These are phyloP conservation scores for Rosa persica DNA, from an alignment of 306 rosid genomes.

Conservation along the genomic window DNA sequence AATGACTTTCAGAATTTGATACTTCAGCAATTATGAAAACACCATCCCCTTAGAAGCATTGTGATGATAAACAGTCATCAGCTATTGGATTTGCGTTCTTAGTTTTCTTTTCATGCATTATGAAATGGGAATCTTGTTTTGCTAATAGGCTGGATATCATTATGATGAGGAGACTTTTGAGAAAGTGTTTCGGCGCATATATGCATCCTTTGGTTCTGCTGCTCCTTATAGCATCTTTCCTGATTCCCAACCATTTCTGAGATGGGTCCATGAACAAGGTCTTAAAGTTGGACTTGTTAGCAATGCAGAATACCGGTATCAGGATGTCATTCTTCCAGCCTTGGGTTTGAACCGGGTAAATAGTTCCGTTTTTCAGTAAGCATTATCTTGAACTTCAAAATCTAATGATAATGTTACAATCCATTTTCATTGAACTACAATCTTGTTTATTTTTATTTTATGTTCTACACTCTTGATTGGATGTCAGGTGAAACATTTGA, in stretches of 20 bases:
- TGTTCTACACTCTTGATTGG: neutral
- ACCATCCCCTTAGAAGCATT: neutral
- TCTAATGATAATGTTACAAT: neutral
- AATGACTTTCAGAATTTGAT: neutral
- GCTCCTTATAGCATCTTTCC: constrained; percentile 84
- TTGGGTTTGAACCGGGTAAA: constrained; percentile 69
- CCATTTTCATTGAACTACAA: neutral
- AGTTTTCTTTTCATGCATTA: neutral
- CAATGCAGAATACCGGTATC: constrained; percentile 83
- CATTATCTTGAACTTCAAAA: neutral
- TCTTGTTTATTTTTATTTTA: neutral
- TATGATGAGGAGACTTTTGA: constrained; percentile 97
- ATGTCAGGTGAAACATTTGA: neutral
- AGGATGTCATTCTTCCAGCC: constrained; percentile 90
- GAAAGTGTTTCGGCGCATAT: constrained; percentile 87
- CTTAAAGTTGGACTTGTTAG: constrained; percentile 82
- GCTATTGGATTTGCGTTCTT: neutral
- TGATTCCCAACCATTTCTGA: constrained; percentile 85
- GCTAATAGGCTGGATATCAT: constrained; percentile 83
- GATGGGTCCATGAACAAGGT: constrained; percentile 81
- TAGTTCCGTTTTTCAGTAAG: neutral
- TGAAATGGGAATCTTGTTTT: constrained; percentile 32
- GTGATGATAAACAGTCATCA: neutral
- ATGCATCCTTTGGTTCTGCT: constrained; percentile 87
- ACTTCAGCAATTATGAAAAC: neutral